Conservation (phyloP, 2,329 filamentous ascomycete species). For the Apiospora sp. region DNA sequence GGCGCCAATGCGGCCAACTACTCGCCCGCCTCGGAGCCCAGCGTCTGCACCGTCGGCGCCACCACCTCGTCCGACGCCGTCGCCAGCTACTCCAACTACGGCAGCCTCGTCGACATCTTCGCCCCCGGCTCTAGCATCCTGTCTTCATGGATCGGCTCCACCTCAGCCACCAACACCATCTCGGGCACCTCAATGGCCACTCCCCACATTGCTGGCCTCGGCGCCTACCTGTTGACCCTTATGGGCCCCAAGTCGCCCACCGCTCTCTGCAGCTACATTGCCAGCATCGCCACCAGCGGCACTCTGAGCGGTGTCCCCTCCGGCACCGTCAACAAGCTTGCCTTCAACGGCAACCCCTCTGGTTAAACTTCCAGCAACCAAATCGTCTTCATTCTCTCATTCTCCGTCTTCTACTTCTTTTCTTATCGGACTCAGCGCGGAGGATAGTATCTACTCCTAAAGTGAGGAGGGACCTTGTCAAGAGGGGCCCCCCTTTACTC, state of each 20-base stretch:
- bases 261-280: conserved; percentile 57
- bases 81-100: conserved; percentile 62
- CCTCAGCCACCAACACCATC: conserved; percentile 49
- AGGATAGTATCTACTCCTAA: conserved; percentile 5
- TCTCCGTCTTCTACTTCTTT: background rate
- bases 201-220: conserved; percentile 46
- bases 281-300: conserved; percentile 49
- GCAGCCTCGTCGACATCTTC: conserved; percentile 58
- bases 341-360: conserved; percentile 60
- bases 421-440: background rate
- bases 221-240: conserved; percentile 53
- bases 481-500: background rate
- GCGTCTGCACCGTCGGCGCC: conserved; percentile 62
- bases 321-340: conserved; percentile 60
- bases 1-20: conserved; percentile 50
- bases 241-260: conserved; percentile 50
- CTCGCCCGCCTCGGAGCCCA: conserved; percentile 57
- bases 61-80: conserved; percentile 49
- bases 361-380: conserved; percentile 30
- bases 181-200: conserved; percentile 55
- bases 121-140: conserved; percentile 48
- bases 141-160: conserved; percentile 35
- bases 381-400: too few species aligned
- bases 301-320: conserved; percentile 50
- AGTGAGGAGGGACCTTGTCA: background rate